phyloP scores from a whole-genome alignment of 768 basidiomycete species.

The Suillus paluster region DNA sequence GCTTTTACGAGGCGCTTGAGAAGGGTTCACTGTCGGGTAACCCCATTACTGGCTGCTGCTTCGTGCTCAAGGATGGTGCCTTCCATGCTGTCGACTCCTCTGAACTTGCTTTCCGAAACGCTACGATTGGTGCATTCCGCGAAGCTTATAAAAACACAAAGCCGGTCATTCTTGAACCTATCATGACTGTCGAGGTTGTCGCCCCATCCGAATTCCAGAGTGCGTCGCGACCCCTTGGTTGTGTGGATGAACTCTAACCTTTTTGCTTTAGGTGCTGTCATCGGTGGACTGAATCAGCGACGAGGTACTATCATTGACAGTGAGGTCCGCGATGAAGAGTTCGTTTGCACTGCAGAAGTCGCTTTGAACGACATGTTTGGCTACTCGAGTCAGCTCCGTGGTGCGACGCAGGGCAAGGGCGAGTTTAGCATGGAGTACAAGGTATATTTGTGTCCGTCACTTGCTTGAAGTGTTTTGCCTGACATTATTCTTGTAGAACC shows the following conservation, averaged over 20 bases:
- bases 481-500: constrained; percentile 51
- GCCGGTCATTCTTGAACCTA: constrained; percentile 92
- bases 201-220: constrained; percentile 97
- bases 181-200: constrained; percentile 98
- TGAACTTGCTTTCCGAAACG: constrained; percentile 92
- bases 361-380: constrained; percentile 98
- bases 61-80: constrained; percentile 90
- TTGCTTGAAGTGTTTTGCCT: background rate
- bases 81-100: constrained; percentile 96
- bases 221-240: constrained; percentile 30
- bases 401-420: constrained; percentile 96
- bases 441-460: constrained; percentile 43
- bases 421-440: constrained; percentile 84
- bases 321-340: constrained; percentile 97
- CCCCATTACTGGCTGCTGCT: constrained; percentile 80
- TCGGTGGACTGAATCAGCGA: constrained; percentile 90
- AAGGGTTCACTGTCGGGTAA: constrained; percentile 92
- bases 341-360: constrained; percentile 89
- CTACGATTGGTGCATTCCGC: constrained; percentile 90
- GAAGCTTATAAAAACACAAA: constrained; percentile 81
- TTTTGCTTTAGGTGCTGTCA: constrained; percentile 70
- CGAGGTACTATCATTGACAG: constrained; percentile 95
- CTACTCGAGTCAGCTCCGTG: constrained; percentile 91
- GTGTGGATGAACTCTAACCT: constrained; percentile 9
- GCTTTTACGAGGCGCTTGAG: constrained; percentile 92